Evolutionary conservation across 176 grass and related monocot genomes (phyloP).

Genomic region (Pharus latifolius): DNA sequence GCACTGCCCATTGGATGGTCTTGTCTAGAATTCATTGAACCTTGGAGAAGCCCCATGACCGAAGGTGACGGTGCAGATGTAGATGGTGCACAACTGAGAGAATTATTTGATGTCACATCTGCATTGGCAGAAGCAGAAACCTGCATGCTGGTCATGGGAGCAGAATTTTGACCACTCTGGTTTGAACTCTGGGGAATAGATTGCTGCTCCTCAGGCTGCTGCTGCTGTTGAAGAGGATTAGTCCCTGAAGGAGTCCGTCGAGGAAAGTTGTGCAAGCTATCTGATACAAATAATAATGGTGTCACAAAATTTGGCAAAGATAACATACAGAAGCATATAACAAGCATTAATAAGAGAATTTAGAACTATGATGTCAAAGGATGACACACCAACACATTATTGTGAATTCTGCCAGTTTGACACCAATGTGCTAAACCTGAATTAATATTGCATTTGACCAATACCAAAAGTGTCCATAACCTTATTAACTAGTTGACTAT

Average conservation of each 20-base stretch:
- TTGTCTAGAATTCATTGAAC: constrained; percentile 55
- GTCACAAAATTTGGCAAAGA: not conserved
- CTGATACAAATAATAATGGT: constrained; percentile 42
- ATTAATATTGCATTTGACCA: not conserved
- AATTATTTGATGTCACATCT: constrained; percentile 34
- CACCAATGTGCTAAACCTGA: not conserved
- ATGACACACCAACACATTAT: not conserved
- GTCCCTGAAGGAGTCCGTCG: constrained; percentile 55
- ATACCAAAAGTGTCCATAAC: not conserved
- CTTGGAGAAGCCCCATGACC: constrained; percentile 31
- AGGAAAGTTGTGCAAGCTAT: constrained; percentile 78
- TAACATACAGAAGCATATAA: not conserved
- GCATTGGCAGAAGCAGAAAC: constrained; percentile 43
- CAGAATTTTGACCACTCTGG: constrained; percentile 57
- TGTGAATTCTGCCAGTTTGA: not conserved
- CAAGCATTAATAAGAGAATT: not conserved
- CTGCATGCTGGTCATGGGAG: constrained; percentile 35
- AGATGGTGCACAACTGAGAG: constrained; percentile 40
- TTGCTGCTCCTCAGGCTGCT: constrained; percentile 62
- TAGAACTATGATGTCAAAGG: not conserved
- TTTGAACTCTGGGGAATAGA: constrained; percentile 61
- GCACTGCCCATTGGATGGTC: constrained; percentile 38
- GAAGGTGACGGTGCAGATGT: constrained; percentile 28
- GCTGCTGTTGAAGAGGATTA: constrained; percentile 54
- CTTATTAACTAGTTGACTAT: not conserved